phyloP scores from a whole-genome alignment of 805 yeast genomes.

The Kazachstania africana region DNA sequence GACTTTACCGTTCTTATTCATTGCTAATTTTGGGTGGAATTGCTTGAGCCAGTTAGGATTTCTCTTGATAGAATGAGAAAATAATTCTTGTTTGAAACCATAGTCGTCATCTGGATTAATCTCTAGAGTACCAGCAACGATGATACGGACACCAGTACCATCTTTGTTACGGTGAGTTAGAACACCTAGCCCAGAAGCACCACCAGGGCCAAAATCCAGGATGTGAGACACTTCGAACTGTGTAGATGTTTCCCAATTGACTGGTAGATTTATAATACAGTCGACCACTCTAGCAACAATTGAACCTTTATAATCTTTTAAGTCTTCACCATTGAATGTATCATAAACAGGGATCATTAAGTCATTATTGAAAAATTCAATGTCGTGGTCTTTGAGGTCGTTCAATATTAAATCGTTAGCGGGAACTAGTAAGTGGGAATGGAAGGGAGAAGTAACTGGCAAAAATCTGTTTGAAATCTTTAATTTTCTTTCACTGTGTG shows the following conservation, averaged over 20 bases:
- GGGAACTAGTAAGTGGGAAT: conserved; percentile 68
- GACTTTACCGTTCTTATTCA: conserved; percentile 59
- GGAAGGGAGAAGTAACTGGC: conserved; percentile 96
- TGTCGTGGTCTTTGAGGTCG: conserved; percentile 50
- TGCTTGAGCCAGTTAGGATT: conserved; percentile 88
- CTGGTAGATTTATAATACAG: conserved; percentile 81
- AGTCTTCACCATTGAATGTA: conserved; percentile 74
- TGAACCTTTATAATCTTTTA: conserved; percentile 44
- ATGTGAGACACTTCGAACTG: conserved; percentile 74
- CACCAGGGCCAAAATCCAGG: conserved; percentile 98
- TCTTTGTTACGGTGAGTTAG: conserved; percentile 95
- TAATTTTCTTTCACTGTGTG: conserved; percentile 86
- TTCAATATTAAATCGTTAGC: conserved; percentile 56
- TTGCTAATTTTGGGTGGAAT: conserved; percentile 74
- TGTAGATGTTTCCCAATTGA: conserved; percentile 90
- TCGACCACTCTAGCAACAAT: conserved; percentile 60
- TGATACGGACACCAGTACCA: conserved; percentile 93
- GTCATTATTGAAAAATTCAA: conserved; percentile 43
- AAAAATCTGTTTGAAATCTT: conserved; percentile 87
- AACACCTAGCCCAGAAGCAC: conserved; percentile 91
- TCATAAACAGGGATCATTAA: conserved; percentile 83
- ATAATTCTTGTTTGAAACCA: conserved; percentile 92
- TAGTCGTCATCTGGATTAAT: conserved; percentile 64
- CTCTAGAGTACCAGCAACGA: conserved; percentile 87
- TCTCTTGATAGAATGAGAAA: conserved; percentile 56